phyloP scores from a whole-genome alignment of 2,329 filamentous ascomycete genomes.

The Trichoderma semiorbis region DNA sequence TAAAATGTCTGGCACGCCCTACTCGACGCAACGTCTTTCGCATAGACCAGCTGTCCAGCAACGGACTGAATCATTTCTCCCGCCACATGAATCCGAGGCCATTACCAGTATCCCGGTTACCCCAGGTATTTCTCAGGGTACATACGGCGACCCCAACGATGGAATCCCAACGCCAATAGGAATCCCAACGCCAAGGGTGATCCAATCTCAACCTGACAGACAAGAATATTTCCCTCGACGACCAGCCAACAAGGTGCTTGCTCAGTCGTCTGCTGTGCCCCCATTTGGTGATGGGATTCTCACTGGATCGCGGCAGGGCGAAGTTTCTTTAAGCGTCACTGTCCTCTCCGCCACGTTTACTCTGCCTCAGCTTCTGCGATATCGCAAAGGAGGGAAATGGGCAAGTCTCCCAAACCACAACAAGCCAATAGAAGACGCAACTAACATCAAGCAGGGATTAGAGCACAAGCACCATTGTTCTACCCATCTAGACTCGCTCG shows the following conservation, averaged over 20 bases:
- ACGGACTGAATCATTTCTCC: background rate
- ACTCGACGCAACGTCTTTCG: background rate
- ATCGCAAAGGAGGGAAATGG: conserved; percentile 56
- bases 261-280: background rate
- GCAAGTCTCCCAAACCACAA: conserved; percentile 40
- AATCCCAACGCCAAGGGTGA: background rate
- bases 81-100: background rate
- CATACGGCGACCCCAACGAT: background rate
- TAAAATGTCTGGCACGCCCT: background rate
- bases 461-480: conserved; percentile 72
- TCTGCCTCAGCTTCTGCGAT: conserved; percentile 55
- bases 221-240: background rate
- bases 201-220: background rate
- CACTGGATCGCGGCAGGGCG: background rate
- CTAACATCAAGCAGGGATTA: background rate
- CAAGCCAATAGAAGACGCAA: background rate
- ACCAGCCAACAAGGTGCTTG: background rate
- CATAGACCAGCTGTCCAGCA: background rate
- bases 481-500: conserved; percentile 84
- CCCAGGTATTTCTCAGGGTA: conserved; percentile 13
- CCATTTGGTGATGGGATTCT: background rate
- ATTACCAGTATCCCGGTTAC: conserved; percentile 15
- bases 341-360: conserved; percentile 63
- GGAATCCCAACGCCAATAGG: background rate
- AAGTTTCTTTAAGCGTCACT: conserved; percentile 44